These are phyloP conservation scores for Jimgerdemannia lactiflua DNA, from an alignment of 192 early-diverging fungal species.

Conservation along the genomic window DNA sequence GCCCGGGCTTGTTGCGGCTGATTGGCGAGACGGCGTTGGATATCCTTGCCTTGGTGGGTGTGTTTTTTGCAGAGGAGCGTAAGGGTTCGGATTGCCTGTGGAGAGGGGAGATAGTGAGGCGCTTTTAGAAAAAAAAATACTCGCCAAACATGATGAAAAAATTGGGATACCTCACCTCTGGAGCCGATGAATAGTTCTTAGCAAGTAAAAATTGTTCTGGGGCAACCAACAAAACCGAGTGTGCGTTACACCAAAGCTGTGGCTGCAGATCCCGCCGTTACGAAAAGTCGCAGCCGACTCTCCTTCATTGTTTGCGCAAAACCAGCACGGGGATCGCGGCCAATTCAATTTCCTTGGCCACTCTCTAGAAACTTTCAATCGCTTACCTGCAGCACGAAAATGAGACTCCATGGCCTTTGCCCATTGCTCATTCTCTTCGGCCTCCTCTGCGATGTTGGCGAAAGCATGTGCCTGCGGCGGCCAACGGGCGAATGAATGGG, in stretches of 20 bases:
- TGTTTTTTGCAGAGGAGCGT: slow-evolving; percentile 67
- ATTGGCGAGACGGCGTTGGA: slow-evolving; percentile 36
- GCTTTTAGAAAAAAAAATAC: not conserved
- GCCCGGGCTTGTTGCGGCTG: not conserved
- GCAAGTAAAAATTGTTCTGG: not conserved
- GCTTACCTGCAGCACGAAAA: slow-evolving; percentile 62
- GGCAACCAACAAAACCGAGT: not conserved
- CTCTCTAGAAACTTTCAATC: not conserved
- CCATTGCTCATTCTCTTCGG: slow-evolving; percentile 50
- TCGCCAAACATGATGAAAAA: not conserved
- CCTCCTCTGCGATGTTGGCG: slow-evolving; percentile 63
- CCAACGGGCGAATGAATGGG: not conserved
- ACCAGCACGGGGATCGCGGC: not conserved
- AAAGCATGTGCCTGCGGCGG: slow-evolving; percentile 57
- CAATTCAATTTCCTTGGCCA: not conserved
- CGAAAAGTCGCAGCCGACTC: too few species aligned
- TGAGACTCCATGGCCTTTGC: slow-evolving; percentile 61
- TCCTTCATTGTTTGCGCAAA: not conserved
- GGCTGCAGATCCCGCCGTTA: too few species aligned
- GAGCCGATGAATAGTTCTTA: not conserved
- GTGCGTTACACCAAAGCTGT: not conserved
- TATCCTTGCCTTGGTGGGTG: slow-evolving; percentile 60
- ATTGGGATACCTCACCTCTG: slow-evolving; percentile 9
- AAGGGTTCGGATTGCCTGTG: slow-evolving; percentile 59
- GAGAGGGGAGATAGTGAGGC: too few species aligned